phyloP scores from a whole-genome alignment of 2,329 filamentous ascomycete genomes.

The Rosellinia necatrix region DNA sequence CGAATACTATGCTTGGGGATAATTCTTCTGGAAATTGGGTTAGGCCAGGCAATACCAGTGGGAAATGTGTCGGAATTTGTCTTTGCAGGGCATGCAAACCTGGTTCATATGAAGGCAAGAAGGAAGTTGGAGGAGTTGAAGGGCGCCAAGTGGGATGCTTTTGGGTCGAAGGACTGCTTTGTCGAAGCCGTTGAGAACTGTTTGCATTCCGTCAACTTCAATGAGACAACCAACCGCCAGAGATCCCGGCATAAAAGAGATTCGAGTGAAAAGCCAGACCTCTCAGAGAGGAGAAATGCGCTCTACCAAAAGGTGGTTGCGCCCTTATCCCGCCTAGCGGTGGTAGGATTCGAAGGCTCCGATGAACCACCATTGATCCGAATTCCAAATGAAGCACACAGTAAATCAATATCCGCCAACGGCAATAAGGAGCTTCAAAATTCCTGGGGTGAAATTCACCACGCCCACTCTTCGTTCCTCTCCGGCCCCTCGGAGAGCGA shows the following conservation, averaged over 20 bases:
- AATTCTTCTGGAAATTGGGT: slow-evolving; percentile 6
- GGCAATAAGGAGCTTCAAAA: background rate
- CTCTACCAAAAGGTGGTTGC: slow-evolving; percentile 3
- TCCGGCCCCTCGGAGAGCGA: background rate
- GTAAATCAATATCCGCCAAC: background rate
- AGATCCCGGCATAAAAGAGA: background rate
- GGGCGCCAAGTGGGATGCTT: background rate
- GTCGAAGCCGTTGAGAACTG: slow-evolving; percentile 6
- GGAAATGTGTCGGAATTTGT: background rate
- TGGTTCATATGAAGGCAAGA: background rate
- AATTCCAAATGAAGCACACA: background rate
- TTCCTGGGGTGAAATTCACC: background rate
- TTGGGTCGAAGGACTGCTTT: background rate
- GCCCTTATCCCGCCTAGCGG: slow-evolving; percentile 5
- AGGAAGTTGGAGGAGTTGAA: background rate
- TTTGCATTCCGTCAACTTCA: slow-evolving; percentile 2
- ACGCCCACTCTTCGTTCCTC: background rate
- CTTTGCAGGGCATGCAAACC: background rate
- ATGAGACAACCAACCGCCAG: background rate
- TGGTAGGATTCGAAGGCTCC: slow-evolving; percentile 1
- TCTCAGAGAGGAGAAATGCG: background rate
- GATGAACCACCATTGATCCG: background rate
- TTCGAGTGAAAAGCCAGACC: background rate
- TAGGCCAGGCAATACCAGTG: background rate
- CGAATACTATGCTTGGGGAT: slow-evolving; percentile 4